Percentiles rank a stretch among this genome's conserved stretches.
Conservation (phyloP, 306 rosid species). For the Trifolium pratense region DNA sequence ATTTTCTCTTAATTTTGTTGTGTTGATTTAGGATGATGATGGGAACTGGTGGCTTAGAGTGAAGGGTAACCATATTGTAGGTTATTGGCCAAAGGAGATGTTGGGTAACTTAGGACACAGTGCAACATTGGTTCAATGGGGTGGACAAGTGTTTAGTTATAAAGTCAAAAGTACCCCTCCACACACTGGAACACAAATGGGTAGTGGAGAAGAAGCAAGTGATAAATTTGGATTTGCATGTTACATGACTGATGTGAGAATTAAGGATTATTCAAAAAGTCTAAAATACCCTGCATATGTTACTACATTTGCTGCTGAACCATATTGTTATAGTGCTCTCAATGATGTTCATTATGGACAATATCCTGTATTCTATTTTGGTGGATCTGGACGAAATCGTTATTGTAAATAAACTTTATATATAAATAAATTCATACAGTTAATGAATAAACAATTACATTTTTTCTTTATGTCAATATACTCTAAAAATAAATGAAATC, state of each 20-base stretch:
- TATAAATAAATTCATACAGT: no score
- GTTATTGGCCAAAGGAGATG: slow-evolving; percentile 58
- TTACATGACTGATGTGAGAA: slow-evolving; percentile 43
- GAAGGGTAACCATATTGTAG: slow-evolving; percentile 28
- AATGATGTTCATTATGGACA: slow-evolving; percentile 6
- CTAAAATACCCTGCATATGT: slow-evolving; percentile 56
- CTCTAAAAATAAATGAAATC: no score
- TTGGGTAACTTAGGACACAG: slow-evolving; percentile 41
- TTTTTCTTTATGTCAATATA: no score
- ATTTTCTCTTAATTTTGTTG: background rate
- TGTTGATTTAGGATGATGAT: slow-evolving; percentile 44
- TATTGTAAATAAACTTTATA: slow-evolving; percentile 33
- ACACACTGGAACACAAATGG: slow-evolving; percentile 69
- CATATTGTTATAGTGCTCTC: slow-evolving; percentile 50
- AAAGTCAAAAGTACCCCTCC: slow-evolving; percentile 44
- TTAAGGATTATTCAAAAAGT: slow-evolving; percentile 51
- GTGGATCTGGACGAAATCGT: slow-evolving; percentile 57
- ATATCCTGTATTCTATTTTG: slow-evolving; percentile 59
- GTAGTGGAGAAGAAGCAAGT: slow-evolving; percentile 60
- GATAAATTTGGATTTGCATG: slow-evolving; percentile 33
- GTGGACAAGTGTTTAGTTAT: slow-evolving; percentile 67
- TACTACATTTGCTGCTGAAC: slow-evolving; percentile 37
- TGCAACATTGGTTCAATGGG: slow-evolving; percentile 66
- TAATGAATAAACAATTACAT: no score
- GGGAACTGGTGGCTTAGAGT: slow-evolving; percentile 70